phyloP scores from a whole-genome alignment of 2,329 filamentous ascomycete genomes.

The Sclerotiophoma versabilis region DNA sequence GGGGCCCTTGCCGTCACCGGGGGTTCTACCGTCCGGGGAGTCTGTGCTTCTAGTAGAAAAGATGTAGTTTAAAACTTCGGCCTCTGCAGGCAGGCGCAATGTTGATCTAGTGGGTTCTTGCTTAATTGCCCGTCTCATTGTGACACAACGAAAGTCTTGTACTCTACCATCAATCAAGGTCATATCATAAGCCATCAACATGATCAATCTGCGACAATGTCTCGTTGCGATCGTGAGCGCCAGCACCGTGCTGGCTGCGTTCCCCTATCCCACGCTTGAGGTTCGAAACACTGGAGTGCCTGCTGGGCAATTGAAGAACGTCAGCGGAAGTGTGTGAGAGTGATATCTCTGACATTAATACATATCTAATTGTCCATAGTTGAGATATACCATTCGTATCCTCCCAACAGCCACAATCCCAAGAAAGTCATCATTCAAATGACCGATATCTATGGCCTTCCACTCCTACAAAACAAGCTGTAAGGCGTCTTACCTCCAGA shows the following conservation, averaged over 20 bases:
- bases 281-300: slow-evolving; percentile 26
- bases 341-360: no score
- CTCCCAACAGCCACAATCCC: slow-evolving; percentile 23
- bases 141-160: not conserved
- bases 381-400: slow-evolving; percentile 31
- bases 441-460: slow-evolving; percentile 47
- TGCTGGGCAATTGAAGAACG: slow-evolving; percentile 29
- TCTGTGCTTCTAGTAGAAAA: slow-evolving; percentile 6
- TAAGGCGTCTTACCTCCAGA: not conserved
- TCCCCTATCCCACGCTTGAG: slow-evolving; percentile 14
- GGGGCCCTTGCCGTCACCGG: slow-evolving; percentile 3
- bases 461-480: slow-evolving; percentile 43
- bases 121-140: not conserved
- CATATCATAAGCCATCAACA: not conserved
- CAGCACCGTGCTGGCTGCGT: slow-evolving; percentile 5
- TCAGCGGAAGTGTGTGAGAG: slow-evolving; percentile 32
- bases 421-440: slow-evolving; percentile 43
- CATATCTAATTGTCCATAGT: slow-evolving; percentile 11
- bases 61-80: slow-evolving; percentile 6
- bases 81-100: not conserved
- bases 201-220: slow-evolving; percentile 8
- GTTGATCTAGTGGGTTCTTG: not conserved
- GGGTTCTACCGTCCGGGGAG: slow-evolving; percentile 3
- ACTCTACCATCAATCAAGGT: not conserved
- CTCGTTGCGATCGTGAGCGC: slow-evolving; percentile 7